Conservation (phyloP, 768 basidiomycete species). For the Psilocybe cubensis region DNA sequence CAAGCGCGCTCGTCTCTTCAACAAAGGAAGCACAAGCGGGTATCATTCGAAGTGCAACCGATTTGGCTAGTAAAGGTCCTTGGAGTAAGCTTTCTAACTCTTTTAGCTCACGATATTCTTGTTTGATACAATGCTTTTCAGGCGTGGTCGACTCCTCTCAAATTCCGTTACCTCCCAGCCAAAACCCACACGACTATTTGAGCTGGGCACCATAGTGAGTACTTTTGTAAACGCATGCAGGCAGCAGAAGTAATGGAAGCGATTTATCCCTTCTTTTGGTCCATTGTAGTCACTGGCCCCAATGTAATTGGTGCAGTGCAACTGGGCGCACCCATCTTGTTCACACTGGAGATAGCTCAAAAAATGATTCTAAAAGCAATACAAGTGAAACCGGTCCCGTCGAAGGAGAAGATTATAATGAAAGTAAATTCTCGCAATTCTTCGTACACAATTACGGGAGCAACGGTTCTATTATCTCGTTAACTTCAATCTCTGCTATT, state of each 20-base stretch:
- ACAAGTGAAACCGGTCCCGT: neutral
- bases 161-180: slow-evolving; percentile 27
- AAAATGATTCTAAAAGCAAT: slow-evolving; percentile 12
- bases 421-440: neutral
- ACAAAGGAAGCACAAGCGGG: slow-evolving; percentile 35
- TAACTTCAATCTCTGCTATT: neutral
- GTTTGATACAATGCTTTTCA: slow-evolving; percentile 1
- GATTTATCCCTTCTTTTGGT: neutral
- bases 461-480: neutral
- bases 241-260: neutral
- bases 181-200: slow-evolving; percentile 50
- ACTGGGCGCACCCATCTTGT: slow-evolving; percentile 26
- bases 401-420: slow-evolving; percentile 8
- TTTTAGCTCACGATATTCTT: slow-evolving; percentile 28
- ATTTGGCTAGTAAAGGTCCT: slow-evolving; percentile 36
- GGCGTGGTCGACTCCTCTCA: slow-evolving; percentile 38
- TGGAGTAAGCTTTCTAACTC: slow-evolving; percentile 24
- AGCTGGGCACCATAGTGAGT: slow-evolving; percentile 62
- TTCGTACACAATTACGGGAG: neutral
- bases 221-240: neutral
- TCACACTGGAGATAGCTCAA: slow-evolving; percentile 24
- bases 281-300: slow-evolving; percentile 50
- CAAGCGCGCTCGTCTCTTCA: slow-evolving; percentile 13
- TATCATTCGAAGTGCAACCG: slow-evolving; percentile 40
- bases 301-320: slow-evolving; percentile 53